Percentiles rank a stretch among this genome's conserved stretches.
These are phyloP conservation scores for Bipolaris gigantea DNA, from an alignment of 2,329 filamentous ascomycete species.

Conservation along the genomic window DNA sequence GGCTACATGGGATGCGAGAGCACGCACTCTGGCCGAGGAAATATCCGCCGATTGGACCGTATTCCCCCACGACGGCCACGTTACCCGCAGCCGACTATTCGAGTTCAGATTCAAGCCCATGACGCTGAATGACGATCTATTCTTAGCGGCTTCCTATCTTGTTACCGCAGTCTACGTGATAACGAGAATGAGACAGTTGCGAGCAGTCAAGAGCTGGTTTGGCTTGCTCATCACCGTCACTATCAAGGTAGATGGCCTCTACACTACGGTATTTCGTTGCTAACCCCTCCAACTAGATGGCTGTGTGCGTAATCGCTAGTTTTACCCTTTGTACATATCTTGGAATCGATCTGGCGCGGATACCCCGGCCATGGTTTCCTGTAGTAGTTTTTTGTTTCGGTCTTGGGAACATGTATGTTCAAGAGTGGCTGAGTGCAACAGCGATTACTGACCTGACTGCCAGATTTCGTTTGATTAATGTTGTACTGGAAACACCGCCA, in stretches of 20 bases:
- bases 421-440: not conserved
- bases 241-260: slow-evolving; percentile 54
- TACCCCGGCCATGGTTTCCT: slow-evolving; percentile 74
- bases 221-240: slow-evolving; percentile 72
- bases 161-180: slow-evolving; percentile 67
- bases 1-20: slow-evolving; percentile 65
- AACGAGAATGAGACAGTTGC: slow-evolving; percentile 67
- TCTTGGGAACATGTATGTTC: slow-evolving; percentile 67
- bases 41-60: slow-evolving; percentile 63
- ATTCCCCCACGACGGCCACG: slow-evolving; percentile 62
- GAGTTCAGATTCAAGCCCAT: slow-evolving; percentile 79
- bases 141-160: slow-evolving; percentile 67
- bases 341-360: slow-evolving; percentile 72
- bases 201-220: slow-evolving; percentile 73
- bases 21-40: slow-evolving; percentile 56
- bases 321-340: slow-evolving; percentile 78
- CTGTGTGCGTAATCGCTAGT: slow-evolving; percentile 73
- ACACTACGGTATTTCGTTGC: not conserved
- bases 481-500: slow-evolving; percentile 70
- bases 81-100: slow-evolving; percentile 64
- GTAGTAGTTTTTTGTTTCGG: slow-evolving; percentile 77
- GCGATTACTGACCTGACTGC: slow-evolving; percentile 13
- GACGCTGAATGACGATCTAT: slow-evolving; percentile 65
- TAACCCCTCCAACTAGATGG: slow-evolving; percentile 49
- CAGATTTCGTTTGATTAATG: slow-evolving; percentile 73